Evolutionary conservation across 1,284 basidiomycete species (phyloP), one percentile per base, ranked within the genome.

Genomic region (Thecaphora thlaspeos): DNA sequence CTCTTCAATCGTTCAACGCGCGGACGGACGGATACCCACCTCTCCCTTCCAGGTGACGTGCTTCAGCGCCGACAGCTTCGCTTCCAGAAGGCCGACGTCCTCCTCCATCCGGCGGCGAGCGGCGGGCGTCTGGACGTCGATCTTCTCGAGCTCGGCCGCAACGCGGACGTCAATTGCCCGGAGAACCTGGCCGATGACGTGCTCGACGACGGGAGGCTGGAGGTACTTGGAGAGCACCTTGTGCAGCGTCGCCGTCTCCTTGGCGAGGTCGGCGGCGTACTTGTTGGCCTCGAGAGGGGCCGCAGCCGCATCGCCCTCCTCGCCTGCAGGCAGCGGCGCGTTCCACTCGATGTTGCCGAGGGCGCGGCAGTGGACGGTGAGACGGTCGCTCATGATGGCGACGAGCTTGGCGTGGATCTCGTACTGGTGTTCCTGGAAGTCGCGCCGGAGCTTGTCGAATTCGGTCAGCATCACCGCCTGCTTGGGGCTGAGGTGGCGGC

Each of bases 351-450:
- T 49, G 14, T 41, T 38, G 80, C 87, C 86, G 49, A 93, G 81
- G 23, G 86, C 82, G 73, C 86, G 87, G 76, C 90, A 87, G 78
- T 98, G 94, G 1, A 89, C 87, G 58, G 83, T 86, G 43, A 98
- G 82, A 46, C 94, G 85, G 80, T 98, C 94, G 47, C 91, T 88
- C 95, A 99, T 98, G 80, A 98, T 99, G 34, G 92, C 89, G 46
- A 98, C 88, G 48, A 99, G 83, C 81, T 99, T 99, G 50, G 90
- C 85, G 78, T 98, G 93, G 48, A 99, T 96, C 81, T 98, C 95
- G 77, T 93, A 91, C 80, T 98, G 95, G 80, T 99, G 94, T 79
- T 98, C 94, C 83, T 96, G 92, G 77, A 90, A 97, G 79, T 98
- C 95, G 80, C 94, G 84, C 80, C 93, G 96, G 53, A 98, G 84